These are phyloP conservation scores for Calonectria pteridis DNA, from an alignment of 2,329 filamentous ascomycete genomes.

Conservation along the genomic window DNA sequence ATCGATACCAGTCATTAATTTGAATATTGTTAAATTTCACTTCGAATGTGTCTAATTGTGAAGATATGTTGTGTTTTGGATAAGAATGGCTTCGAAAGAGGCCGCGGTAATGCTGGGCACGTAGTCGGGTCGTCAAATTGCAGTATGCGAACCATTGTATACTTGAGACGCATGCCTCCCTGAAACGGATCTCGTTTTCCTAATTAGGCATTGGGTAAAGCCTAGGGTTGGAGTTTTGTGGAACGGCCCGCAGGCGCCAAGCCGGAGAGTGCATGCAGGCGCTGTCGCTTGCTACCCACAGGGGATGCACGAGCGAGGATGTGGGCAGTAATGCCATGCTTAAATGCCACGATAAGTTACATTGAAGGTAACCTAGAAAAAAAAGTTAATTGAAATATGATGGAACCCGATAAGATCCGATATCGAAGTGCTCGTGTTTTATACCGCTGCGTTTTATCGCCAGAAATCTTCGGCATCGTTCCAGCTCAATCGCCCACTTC, in stretches of 20 bases:
- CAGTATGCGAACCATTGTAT: not conserved
- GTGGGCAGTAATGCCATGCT: not conserved
- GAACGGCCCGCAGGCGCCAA: no score
- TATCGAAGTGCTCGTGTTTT: not conserved
- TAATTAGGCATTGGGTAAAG: not conserved
- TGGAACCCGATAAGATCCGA: not conserved
- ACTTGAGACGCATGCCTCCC: not conserved
- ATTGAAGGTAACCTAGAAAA: not conserved
- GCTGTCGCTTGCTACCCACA: not conserved
- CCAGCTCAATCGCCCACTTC: no score
- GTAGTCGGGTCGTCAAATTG: not conserved
- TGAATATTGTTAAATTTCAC: conserved; percentile 14
- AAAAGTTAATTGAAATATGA: not conserved
- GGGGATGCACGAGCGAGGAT: not conserved
- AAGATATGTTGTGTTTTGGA: not conserved
- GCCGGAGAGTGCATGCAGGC: not conserved
- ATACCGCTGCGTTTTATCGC: not conserved
- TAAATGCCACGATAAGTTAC: not conserved
- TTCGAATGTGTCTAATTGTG: not conserved
- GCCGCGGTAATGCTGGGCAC: not conserved
- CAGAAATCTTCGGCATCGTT: no score
- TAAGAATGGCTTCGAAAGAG: not conserved
- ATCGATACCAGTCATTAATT: conserved; percentile 29
- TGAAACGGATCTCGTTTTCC: not conserved
- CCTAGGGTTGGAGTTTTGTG: not conserved